Base-by-base conservation (phyloP, 2,329 filamentous ascomycete species). In the Ophiostoma angusticollis region DNA sequence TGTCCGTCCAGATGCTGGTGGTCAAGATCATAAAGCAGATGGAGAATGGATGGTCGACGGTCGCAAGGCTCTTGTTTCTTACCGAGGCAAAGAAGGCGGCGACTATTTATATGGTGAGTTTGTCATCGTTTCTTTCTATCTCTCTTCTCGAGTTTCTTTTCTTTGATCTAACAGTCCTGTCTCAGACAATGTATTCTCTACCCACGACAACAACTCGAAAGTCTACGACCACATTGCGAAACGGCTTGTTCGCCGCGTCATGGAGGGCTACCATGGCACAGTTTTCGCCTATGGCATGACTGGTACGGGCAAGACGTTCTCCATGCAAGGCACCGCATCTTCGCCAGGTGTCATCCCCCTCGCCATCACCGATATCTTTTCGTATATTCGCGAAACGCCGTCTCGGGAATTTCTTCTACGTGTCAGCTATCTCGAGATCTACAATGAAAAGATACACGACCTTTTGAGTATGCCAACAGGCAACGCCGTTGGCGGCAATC, bases 261-360 rank as follows among this genome's bases (percentile, higher is more conserved):
- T 98, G 91, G 91, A 98, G 64, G 91, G 91, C 30, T 98, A 96
- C 57, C 89, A 96, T 54, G 91, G 89, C 43, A 98, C 91, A 1
- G 91, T 98, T 18, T 96, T 98, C 57, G 89, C 89, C 14, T 98
- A 98, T 58, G 91, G 91, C 54, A 96, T 96, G 87, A 98, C 91
- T 4, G 91, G 91, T 45, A 96, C 91, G 0, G 91, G 91, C 50
- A 98, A 98, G 65, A 98, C 91, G 1, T 98, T 96, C 58, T 96
- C 89, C 28, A 98, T 98, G 91, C 91, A 98, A 64, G 91, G 91
- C 50, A 98, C 91, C 9, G 86, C 87, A 32, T 84, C 84, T 3
- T 93, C 86, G 28, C 91, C 91, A 1, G 91, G 91, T 63, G 91
- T 98, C 21, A 98, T 98, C 40, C 91, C 91, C 6, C 68, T 96